Percentiles rank a stretch among this genome's conserved stretches.
Conservation (phyloP, 2,329 filamentous ascomycete genomes). For the Fonsecaea pedrosoi region DNA sequence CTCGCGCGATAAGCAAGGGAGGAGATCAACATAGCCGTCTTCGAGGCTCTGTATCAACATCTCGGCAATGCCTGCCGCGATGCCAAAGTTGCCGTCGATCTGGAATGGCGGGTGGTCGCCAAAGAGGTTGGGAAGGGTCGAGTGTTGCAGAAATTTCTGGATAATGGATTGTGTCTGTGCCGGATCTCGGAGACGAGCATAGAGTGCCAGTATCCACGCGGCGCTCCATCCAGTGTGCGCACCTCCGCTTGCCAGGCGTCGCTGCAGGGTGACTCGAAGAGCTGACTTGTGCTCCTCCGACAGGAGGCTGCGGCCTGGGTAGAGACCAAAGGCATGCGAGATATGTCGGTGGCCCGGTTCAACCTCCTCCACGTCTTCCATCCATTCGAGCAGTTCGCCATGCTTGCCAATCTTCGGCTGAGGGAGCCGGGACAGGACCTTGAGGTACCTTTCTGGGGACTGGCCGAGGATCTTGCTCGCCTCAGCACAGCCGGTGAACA, state of each 20-base stretch:
- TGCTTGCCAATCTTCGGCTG: conserved; percentile 20
- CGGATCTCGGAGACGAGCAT: conserved; percentile 54
- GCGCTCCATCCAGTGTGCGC: conserved; percentile 61
- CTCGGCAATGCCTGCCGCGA: conserved; percentile 56
- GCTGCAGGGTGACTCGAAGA: conserved; percentile 42
- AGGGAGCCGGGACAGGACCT: conserved; percentile 9
- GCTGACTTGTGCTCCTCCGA: conserved; percentile 45
- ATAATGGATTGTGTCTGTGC: conserved; percentile 50
- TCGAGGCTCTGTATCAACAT: conserved; percentile 52
- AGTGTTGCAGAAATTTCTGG: conserved; percentile 49
- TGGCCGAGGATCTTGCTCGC: conserved; percentile 33
- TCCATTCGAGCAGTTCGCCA: conserved; percentile 46
- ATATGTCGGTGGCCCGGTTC: conserved; percentile 60
- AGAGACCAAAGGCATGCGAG: conserved; percentile 58
- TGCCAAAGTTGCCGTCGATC: conserved; percentile 60
- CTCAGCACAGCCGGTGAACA: conserved; percentile 48
- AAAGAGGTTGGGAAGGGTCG: conserved; percentile 55
- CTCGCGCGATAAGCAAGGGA: conserved; percentile 12
- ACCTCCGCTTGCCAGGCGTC: conserved; percentile 49
- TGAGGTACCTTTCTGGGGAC: conserved; percentile 19
- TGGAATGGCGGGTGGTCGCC: conserved; percentile 58
- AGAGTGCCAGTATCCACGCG: conserved; percentile 59
- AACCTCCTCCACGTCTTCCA: conserved; percentile 42
- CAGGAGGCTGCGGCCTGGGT: conserved; percentile 47
- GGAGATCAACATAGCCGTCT: conserved; percentile 17